Conservation (phyloP, 2,329 filamentous ascomycete species). For the Chaetomiaceae sp. region DNA sequence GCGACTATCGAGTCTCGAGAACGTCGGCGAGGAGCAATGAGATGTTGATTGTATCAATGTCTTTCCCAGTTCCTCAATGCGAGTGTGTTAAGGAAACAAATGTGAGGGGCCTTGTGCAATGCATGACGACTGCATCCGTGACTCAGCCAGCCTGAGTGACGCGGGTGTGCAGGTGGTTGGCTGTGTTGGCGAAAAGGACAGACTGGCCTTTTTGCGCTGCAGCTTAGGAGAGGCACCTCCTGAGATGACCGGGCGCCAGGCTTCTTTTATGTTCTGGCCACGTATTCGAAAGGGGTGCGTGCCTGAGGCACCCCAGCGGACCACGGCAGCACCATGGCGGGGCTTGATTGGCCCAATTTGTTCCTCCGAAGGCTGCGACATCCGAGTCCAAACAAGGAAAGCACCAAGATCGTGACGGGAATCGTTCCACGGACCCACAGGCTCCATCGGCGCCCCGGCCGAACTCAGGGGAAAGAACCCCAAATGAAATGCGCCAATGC, state of each 20-base stretch:
- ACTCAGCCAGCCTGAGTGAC: slow-evolving; percentile 22
- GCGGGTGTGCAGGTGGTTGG: slow-evolving; percentile 19
- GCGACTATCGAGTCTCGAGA: too few relatives aligned
- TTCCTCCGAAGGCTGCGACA: slow-evolving; percentile 20
- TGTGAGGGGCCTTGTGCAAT: slow-evolving; percentile 25
- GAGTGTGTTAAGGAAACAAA: slow-evolving; percentile 28
- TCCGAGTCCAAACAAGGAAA: slow-evolving; percentile 25
- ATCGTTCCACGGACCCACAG: slow-evolving; percentile 12
- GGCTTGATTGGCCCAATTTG: slow-evolving; percentile 23
- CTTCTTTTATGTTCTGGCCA: slow-evolving; percentile 31
- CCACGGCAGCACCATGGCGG: not conserved
- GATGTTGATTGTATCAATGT: slow-evolving; percentile 32
- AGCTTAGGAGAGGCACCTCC: slow-evolving; percentile 2
- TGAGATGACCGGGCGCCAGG: slow-evolving; percentile 19
- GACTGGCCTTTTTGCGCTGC: slow-evolving; percentile 22
- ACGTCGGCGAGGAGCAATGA: slow-evolving; percentile 8
- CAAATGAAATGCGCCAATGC: slow-evolving; percentile 8
- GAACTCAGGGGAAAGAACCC: slow-evolving; percentile 1
- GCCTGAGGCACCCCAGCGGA: slow-evolving; percentile 25
- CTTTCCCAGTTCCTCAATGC: slow-evolving; percentile 39
- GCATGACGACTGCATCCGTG: slow-evolving; percentile 27
- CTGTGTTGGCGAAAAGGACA: slow-evolving; percentile 26
- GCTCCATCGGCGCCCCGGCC: not conserved
- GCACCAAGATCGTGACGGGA: slow-evolving; percentile 8
- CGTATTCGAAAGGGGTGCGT: slow-evolving; percentile 23